Percentiles rank a stretch among this genome's conserved stretches.
Evolutionary conservation across 2,329 filamentous ascomycete species (phyloP).

Genomic region (Colletotrichum lini): DNA sequence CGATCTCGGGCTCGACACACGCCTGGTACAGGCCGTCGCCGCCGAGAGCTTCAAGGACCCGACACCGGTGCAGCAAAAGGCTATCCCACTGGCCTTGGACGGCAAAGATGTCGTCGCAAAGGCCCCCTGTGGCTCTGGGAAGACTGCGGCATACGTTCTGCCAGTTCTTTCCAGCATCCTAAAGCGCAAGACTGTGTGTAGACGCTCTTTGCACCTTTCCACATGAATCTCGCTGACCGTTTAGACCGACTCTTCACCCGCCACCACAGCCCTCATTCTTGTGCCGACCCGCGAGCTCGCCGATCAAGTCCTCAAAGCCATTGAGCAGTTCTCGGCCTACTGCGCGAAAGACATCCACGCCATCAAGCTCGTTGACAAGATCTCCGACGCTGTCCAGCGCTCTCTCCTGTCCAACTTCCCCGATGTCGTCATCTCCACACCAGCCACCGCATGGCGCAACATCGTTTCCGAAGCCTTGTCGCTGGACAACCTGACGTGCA

Average conservation of each 20-base stretch:
- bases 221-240: slow-evolving; percentile 32
- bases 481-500: slow-evolving; percentile 78
- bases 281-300: slow-evolving; percentile 96
- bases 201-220: not conserved
- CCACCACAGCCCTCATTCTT: slow-evolving; percentile 85
- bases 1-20: slow-evolving; percentile 84
- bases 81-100: slow-evolving; percentile 88
- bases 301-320: slow-evolving; percentile 86
- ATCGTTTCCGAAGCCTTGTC: slow-evolving; percentile 80
- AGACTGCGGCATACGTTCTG: slow-evolving; percentile 95
- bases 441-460: slow-evolving; percentile 84
- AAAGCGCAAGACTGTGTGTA: slow-evolving; percentile 77
- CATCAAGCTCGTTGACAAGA: slow-evolving; percentile 91
- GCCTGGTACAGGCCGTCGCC: slow-evolving; percentile 87
- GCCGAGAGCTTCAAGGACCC: slow-evolving; percentile 88
- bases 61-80: slow-evolving; percentile 89
- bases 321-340: slow-evolving; percentile 83
- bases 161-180: slow-evolving; percentile 90
- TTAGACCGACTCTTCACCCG: slow-evolving; percentile 65
- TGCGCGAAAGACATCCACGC: slow-evolving; percentile 87
- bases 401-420: slow-evolving; percentile 88
- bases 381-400: slow-evolving; percentile 89
- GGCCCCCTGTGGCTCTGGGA: slow-evolving; percentile 95
- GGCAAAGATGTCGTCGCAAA: slow-evolving; percentile 93
- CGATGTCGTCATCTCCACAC: slow-evolving; percentile 92